These are phyloP conservation scores for Pseudonectria foliicola DNA, from an alignment of 2,329 filamentous ascomycete species.

Conservation along the genomic window DNA sequence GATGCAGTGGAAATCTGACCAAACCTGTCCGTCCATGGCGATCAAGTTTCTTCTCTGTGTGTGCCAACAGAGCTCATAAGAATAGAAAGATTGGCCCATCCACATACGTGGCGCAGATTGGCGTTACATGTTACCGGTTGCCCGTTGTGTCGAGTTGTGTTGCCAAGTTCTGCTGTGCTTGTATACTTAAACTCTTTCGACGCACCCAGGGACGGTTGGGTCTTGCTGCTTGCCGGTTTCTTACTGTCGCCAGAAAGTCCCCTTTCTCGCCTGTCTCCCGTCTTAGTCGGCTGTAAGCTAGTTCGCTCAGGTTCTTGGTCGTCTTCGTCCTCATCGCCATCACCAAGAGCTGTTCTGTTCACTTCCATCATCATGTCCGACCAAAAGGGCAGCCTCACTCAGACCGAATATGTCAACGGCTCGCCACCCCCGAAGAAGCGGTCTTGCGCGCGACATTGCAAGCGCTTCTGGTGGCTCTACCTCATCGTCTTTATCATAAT, in stretches of 20 bases:
- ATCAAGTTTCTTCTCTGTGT: slow-evolving; percentile 15
- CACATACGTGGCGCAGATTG: slow-evolving; percentile 6
- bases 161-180: not conserved
- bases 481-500: slow-evolving; percentile 43
- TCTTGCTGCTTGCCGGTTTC: too few relatives aligned
- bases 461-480: slow-evolving; percentile 55
- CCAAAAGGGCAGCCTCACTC: slow-evolving; percentile 26
- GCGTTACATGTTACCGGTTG: slow-evolving; percentile 3
- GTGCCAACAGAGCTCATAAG: slow-evolving; percentile 7
- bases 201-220: slow-evolving; percentile 12
- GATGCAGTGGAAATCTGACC: slow-evolving; percentile 18
- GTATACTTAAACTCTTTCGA: slow-evolving; percentile 17
- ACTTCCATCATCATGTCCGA: slow-evolving; percentile 29
- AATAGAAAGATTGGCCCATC: slow-evolving; percentile 5
- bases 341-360: too few relatives aligned
- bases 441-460: slow-evolving; percentile 40
- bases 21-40: slow-evolving; percentile 16
- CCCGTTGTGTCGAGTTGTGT: slow-evolving; percentile 6
- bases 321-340: not conserved
- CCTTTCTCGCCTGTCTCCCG: too few relatives aligned
- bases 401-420: slow-evolving; percentile 27
- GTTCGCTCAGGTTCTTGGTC: too few relatives aligned
- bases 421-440: slow-evolving; percentile 28
- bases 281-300: too few relatives aligned
- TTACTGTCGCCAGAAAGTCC: too few relatives aligned